phyloP scores from a whole-genome alignment of 1,139 yeast species.

The Yamadazyma buinensis region DNA sequence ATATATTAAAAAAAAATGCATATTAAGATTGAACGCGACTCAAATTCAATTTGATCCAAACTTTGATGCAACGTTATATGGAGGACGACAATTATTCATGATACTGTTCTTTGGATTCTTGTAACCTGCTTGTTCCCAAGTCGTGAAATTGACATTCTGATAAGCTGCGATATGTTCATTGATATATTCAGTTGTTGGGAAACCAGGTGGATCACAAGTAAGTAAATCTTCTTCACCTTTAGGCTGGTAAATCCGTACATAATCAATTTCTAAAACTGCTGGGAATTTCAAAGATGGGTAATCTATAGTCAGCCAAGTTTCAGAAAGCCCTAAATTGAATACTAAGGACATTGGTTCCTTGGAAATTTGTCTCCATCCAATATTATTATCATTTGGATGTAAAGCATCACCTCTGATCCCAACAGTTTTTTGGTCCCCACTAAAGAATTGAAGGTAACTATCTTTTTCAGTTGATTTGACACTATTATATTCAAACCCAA shows the following conservation, averaged over 20 bases:
- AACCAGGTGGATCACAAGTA: constrained; percentile 26
- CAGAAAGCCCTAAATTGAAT: constrained; percentile 26
- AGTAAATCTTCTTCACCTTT: constrained; percentile 14
- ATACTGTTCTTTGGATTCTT: constrained; percentile 20
- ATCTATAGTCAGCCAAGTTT: constrained; percentile 24
- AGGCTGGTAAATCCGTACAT: constrained; percentile 27
- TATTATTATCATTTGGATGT: constrained; percentile 20
- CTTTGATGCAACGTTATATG: constrained; percentile 3
- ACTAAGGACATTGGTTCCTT: constrained; percentile 29
- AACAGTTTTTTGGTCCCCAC: constrained; percentile 19
- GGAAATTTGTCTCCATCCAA: constrained; percentile 26
- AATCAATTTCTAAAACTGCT: constrained; percentile 23
- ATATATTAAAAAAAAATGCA: too few relatives aligned
- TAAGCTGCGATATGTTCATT: constrained; percentile 22
- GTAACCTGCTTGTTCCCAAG: constrained; percentile 27
- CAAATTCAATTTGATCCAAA: too few relatives aligned
- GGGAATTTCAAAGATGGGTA: constrained; percentile 23
- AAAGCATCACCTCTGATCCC: constrained; percentile 23
- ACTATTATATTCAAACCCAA: constrained; percentile 25
- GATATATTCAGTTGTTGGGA: constrained; percentile 26
- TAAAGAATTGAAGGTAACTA: constrained; percentile 24
- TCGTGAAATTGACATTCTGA: constrained; percentile 19
- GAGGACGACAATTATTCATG: constrained; percentile 15
- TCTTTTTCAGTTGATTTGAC: constrained; percentile 12
- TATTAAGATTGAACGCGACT: too few relatives aligned